Evolutionary conservation across 345 rosid genomes (phyloP), one percentile per base, ranked within the genome.

Genomic region (Raphanus sativus): DNA sequence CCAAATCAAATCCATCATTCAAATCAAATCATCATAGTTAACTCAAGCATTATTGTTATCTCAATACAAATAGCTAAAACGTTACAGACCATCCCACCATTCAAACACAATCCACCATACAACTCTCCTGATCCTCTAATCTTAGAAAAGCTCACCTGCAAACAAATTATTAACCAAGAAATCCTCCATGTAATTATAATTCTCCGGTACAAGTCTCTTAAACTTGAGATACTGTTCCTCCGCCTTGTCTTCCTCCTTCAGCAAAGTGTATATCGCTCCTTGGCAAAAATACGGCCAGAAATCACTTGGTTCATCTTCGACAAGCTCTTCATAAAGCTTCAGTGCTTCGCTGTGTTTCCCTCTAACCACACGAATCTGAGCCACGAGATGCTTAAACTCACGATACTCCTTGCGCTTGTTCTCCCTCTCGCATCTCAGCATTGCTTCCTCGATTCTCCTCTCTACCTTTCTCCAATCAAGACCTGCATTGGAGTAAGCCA

Each of bases 231-330:
- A 90, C 56, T 89, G 87, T 70, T 88, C 86, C 83, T 90, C 97
- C 1, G 99, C 98, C 77, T 86, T 88, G 11, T 87, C 96, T 64
- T 83, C 85, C 94, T 86, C 86, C 83, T 86, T 86, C 90, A 89
- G 36, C 82, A 95, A 64, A 29, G 97, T 83, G 69, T 92, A 92
- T 63, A 92, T 84, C 11, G 89, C 87, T 17, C 98, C 98, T 74
- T 89, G 96, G 68, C 97, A 95, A 50, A 92, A 79, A 65, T 92
- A 92, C 0, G 99, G 98, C 83, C 98, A 85, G 68, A 89, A 95
- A 82, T 95, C 99, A 76, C 84, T 83, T 0, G 99, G 99, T 54
- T 95, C 98, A 81, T 92, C 98, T 59, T 85, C 87, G 70, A 68
- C 86, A 56, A 94, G 86, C 77, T 87, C 91, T 68, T 92, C 89